A percentile compares a stretch with the other conserved stretches of the same genome.
phyloP scores from a whole-genome alignment of 352 stramenopile genomes.

The Globisporangium lucens region DNA sequence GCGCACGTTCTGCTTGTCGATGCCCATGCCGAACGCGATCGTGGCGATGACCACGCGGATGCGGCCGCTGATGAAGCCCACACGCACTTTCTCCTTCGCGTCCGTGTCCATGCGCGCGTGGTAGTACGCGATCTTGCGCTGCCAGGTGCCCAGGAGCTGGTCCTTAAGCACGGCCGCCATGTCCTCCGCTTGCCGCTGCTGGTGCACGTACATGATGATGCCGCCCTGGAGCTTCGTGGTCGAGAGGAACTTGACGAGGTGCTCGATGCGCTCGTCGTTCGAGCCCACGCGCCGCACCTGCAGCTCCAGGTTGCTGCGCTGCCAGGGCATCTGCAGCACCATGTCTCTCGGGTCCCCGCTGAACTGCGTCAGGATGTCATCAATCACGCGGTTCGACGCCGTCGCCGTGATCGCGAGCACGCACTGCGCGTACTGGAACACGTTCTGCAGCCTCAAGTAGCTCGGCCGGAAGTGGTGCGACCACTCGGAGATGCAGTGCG shows the following conservation, averaged over 20 bases:
- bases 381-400: constrained; percentile 73
- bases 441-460: constrained; percentile 54
- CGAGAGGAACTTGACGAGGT: constrained; percentile 33
- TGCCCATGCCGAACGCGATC: constrained; percentile 98
- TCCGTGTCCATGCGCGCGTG: constrained; percentile 90
- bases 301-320: constrained; percentile 62
- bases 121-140: constrained; percentile 77
- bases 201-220: constrained; percentile 83
- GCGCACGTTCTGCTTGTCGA: constrained; percentile 97
- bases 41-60: constrained; percentile 94
- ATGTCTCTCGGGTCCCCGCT: constrained; percentile 31
- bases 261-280: constrained; percentile 55
- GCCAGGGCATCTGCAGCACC: constrained; percentile 76
- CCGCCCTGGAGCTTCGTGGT: constrained; percentile 32
- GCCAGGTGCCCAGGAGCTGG: constrained; percentile 36
- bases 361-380: constrained; percentile 67
- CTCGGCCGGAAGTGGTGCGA: constrained; percentile 93
- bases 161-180: constrained; percentile 62
- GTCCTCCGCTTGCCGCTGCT: constrained; percentile 73
- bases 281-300: constrained; percentile 46
- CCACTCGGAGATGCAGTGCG: constrained; percentile 95
- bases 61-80: constrained; percentile 86
- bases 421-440: constrained; percentile 61
- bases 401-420: constrained; percentile 94
- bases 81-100: constrained; percentile 75